phyloP scores from a whole-genome alignment of 169 alveolate species.

The Cyclospora cayetanensis region DNA sequence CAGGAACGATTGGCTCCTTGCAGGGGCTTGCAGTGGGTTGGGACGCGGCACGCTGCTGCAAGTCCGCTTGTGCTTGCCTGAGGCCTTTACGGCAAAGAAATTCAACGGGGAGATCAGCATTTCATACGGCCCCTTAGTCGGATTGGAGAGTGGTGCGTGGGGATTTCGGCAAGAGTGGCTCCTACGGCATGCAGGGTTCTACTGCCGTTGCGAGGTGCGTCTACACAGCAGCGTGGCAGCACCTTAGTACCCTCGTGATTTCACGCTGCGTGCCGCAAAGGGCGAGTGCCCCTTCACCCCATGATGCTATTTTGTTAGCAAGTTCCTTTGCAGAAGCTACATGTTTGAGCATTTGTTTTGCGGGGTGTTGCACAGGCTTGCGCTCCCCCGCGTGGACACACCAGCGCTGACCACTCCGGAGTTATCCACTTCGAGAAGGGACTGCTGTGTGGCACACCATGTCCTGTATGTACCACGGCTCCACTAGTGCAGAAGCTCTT shows the following conservation, averaged over 20 bases:
- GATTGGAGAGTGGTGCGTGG: conserved; percentile 21
- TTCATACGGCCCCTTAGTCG: conserved; percentile 16
- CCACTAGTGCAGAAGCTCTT: neutral
- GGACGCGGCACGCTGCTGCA: conserved; percentile 53
- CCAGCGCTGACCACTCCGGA: neutral
- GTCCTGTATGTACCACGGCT: conserved; percentile 11
- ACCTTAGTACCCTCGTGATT: no score
- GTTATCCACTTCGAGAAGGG: neutral
- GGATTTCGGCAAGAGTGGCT: conserved; percentile 50
- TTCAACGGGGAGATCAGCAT: neutral
- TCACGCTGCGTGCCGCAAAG: no score
- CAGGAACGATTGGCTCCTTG: neutral
- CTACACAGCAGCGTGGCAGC: neutral
- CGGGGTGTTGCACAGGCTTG: conserved; percentile 21
- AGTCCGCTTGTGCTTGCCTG: conserved; percentile 9
- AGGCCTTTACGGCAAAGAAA: neutral
- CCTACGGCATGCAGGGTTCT: conserved; percentile 19
- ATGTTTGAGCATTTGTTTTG: neutral
- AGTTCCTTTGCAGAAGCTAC: neutral
- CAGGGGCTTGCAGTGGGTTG: neutral
- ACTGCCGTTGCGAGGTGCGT: conserved; percentile 36
- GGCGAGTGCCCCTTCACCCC: neutral
- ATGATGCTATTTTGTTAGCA: neutral
- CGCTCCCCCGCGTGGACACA: neutral
- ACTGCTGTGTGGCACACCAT: conserved; percentile 6